Base-by-base conservation (phyloP, 257 asterid species). In the Primulina huaijiensis region DNA sequence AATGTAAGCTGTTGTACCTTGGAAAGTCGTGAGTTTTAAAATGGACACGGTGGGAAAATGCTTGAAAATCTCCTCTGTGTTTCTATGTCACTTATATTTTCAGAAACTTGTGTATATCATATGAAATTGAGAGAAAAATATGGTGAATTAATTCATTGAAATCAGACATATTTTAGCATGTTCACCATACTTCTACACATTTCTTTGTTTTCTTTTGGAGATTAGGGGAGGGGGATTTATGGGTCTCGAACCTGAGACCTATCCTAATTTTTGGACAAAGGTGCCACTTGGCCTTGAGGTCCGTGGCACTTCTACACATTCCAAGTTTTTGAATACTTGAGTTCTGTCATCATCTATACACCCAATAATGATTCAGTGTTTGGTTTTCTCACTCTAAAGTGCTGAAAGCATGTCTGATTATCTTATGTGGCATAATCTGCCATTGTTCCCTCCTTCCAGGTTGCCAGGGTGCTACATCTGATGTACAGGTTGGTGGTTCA, bases 401-500 rank as follows among this genome's bases (percentile, higher is more conserved):
- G 35, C 33, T 43, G 14, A 10, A 27, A 76, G 37, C 40, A 62
- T 74, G 67, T 58, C 72, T 64, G 68, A 65, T 65, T 20, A 34
- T 57, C 9, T 19, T 12, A 53, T 40, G 58, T 65, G 67, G 76
- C 57, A 74, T 75, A 73, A 70, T 67, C 74, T 77, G 60, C 60
- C 67, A 65, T 73, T 37, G 60, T 76, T 79, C 33, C 67, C 76
- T 76, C 75, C 77, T 79, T 83, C 81, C 95, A 93, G 99, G 97
- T 93, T 78, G 89, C 97, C 43, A 88, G 99, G 82, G 90, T 89
- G 77, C 82, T 93, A 81, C 96, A 90, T 80, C 88, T 93, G 69
- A 85, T 93, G 46, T 93, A 93, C 77, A 82, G 97, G 82, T 79
- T 93, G 86, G 95, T 90, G 72, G 95, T 93, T 66, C 99, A 93